Evolutionary conservation across 169 alveolate species (phyloP).

Genomic region (Eimeria maxima): DNA sequence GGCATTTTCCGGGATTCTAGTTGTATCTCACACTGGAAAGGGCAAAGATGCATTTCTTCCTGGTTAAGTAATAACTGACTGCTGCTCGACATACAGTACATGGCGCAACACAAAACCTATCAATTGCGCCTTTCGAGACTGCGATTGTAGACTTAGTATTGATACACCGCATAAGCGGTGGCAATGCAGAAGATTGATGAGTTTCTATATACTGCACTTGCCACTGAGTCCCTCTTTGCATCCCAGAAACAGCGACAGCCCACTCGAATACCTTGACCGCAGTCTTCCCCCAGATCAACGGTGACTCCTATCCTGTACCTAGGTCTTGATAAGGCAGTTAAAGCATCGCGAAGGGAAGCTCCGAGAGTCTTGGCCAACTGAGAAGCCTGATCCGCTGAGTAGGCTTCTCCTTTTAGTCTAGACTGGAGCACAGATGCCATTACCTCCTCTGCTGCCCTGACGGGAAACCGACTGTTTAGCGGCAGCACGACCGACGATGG

Average conservation of each 20-base stretch:
- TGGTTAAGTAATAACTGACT: background rate
- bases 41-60: background rate
- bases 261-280: constrained; percentile 74
- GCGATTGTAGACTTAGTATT: background rate
- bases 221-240: constrained; percentile 40
- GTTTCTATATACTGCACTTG: constrained; percentile 29
- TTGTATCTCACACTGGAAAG: background rate
- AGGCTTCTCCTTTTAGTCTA: constrained; percentile 42
- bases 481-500: constrained; percentile 51
- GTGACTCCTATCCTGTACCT: constrained; percentile 47
- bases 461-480: constrained; percentile 53
- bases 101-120: background rate
- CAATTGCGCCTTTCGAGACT: background rate
- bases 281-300: constrained; percentile 66
- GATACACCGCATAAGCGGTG: constrained; percentile 70
- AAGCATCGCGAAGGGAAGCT: constrained; percentile 45
- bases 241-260: constrained; percentile 71
- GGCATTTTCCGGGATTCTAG: too few species aligned
- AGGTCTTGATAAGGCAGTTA: constrained; percentile 22
- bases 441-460: constrained; percentile 60
- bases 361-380: constrained; percentile 50
- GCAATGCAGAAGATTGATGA: constrained; percentile 57
- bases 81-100: background rate
- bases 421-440: constrained; percentile 49
- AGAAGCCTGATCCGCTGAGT: constrained; percentile 39